Conservation (phyloP, 202 grass and related monocot species). For the Musa balbisiana region DNA sequence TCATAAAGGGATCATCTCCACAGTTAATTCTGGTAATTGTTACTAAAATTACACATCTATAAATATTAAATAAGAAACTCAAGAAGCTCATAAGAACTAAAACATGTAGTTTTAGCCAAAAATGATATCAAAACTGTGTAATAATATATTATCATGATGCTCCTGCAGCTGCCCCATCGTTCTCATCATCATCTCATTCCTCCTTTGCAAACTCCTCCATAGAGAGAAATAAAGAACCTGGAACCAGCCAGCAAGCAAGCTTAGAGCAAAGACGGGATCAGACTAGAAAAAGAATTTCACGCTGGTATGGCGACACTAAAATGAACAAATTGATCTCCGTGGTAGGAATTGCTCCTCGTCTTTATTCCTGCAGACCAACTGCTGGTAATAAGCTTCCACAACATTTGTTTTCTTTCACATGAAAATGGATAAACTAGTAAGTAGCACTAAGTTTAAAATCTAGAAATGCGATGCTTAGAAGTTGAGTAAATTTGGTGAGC, state of each 20-base stretch:
- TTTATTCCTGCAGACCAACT: conserved; percentile 57
- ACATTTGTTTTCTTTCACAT: too few relatives aligned
- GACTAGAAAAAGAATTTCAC: conserved; percentile 28
- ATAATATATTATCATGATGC: conserved; percentile 49
- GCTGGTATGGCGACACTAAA: conserved; percentile 74
- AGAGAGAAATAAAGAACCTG: neutral
- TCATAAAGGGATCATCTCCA: too few relatives aligned
- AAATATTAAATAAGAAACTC: neutral
- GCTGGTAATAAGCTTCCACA: too few relatives aligned
- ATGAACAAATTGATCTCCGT: conserved; percentile 83
- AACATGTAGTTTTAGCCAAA: neutral
- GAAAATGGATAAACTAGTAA: too few relatives aligned
- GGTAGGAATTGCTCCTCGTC: conserved; percentile 40
- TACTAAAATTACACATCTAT: too few relatives aligned
- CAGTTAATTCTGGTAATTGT: too few relatives aligned
- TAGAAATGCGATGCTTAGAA: neutral
- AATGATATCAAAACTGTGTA: neutral
- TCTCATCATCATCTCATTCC: conserved; percentile 66
- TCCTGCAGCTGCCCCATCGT: conserved; percentile 44
- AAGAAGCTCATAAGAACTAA: neutral
- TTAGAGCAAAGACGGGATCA: neutral
- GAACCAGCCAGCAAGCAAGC: too few relatives aligned
- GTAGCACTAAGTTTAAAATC: neutral
- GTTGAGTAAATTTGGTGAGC: neutral
- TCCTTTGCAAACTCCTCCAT: conserved; percentile 81